Base-by-base conservation (phyloP, 768 basidiomycete species). In the Wakefieldia striispora region DNA sequence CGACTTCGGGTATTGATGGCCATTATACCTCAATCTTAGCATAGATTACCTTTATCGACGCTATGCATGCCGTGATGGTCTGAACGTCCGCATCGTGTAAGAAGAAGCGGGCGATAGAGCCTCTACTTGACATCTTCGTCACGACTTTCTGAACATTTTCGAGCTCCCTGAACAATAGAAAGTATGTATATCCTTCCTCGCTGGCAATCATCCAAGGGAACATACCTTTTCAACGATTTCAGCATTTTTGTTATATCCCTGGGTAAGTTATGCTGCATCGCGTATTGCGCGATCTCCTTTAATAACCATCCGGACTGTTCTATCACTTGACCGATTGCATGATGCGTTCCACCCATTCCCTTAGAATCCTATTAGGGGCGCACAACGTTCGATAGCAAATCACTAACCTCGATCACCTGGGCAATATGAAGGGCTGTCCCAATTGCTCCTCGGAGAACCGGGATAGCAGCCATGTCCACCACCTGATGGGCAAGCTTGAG, bases 301-400 rank as follows among this genome's bases (percentile, higher is more conserved):
- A 59, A 50, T 12, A 59, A 13, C 45, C 47, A 53, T 10, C 50
- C 58, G 21, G 58, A 52, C 16, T 29, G 20, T 31, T 60, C 54
- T 6, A 59, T 19, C 16, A 60, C 47, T 24, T 53, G 47, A 16
- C 14, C 19, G 13, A 53, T 57, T n/a, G 39, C 34, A 31, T 59
- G 58, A 27, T 59, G 58, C 5, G 38, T 29, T 3, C 58, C 58
- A 0, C 40, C 46, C 43, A 56, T 51, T 17, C 26, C 48, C 58
- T 57, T 35, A 7, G 3, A 43, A 47, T 12, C 2, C 0, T n/a
- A 1, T 57, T 1, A 60, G 47, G n/a, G 29, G 17, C 3, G 11
- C 19, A n/a, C 0, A 14, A 37, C 10, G 4, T 1, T 20, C 3
- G n/a, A 29, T 6, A 10, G 9, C 21, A 23, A 9, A 3, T 14